Base-by-base conservation (phyloP, 2,329 filamentous ascomycete species). In the Xylaria multiplex region DNA sequence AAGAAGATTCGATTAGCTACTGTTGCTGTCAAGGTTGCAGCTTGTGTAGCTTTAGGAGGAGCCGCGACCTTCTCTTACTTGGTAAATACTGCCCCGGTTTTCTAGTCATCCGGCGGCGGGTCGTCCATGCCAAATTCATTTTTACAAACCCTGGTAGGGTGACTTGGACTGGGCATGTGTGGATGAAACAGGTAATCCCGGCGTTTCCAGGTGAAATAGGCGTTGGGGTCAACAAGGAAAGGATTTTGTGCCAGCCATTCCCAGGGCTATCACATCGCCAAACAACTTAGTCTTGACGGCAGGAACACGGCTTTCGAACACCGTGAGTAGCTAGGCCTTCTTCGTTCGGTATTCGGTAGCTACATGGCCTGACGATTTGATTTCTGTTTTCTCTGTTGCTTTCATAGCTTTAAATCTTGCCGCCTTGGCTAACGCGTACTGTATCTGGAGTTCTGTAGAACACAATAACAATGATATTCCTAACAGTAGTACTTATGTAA, bases 1-100 rank as follows among this genome's bases (percentile, higher is more conserved):
- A 78, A 78, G 69, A 71, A 70, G 52, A 72, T 73, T n/a, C 73
- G 75, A 19, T 59, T 77, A 27, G 73, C 72, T 54, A 59, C 54
- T 40, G 45, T 40, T 19, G 64, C 64, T 35, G 58, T 43, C 19
- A 71, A 77, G 60, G 72, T 73, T 52, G 75, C 74, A 14, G 76
- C 74, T 42, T 77, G 68, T 63, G 71, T 75, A 11, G 75, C 73
- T 19, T 63, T 77, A 3, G 75, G 76, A 27, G 72, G 74, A 40
- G 76, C 73, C 55, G 74, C 73, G 13, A 73, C 70, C 19, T 75
- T 76, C 55, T 74, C 73, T 8, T 73, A 70, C 55, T 60, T 76
- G 64, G 74, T 75, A 13, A 75, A 69, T 32, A 73, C 72, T 52
- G 74, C 74, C 24, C 74, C 74, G 4, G 67, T 69, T 40, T 70